Percentiles rank a stretch among this genome's conserved stretches.
Evolutionary conservation across 164 flowering plant genomes (phyloP).

Genomic region (Magnolia sinica): DNA sequence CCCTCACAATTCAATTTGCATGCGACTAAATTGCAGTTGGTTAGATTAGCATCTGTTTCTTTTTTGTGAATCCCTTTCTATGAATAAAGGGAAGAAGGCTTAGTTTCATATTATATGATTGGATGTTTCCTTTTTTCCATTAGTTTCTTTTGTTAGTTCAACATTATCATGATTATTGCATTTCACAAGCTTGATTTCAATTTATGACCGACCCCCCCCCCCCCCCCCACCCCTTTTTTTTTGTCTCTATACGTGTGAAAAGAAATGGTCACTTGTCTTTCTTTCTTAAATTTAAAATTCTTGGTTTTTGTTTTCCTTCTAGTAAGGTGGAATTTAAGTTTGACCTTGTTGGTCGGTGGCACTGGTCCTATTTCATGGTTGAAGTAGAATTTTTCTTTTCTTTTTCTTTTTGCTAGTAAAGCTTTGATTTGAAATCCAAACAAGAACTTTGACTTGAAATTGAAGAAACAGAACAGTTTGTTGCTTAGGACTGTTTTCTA

Average conservation of each 20-base stretch:
- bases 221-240: no score
- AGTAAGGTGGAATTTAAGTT: no score
- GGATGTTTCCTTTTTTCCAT: background rate
- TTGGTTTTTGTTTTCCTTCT: no score
- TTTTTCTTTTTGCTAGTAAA: background rate
- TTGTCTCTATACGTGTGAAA: no score
- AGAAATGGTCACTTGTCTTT: no score
- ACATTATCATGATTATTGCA: background rate
- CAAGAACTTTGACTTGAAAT: background rate
- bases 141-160: background rate
- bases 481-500: background rate
- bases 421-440: background rate
- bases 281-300: no score
- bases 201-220: no score
- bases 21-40: background rate
- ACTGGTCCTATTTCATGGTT: background rate
- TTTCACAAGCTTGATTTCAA: background rate
- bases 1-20: no score
- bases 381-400: background rate
- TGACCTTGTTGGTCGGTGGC: no score
- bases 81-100: background rate
- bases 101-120: background rate
- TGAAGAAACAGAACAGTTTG: background rate
- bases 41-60: background rate
- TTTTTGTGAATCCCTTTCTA: background rate